Percentiles rank a stretch among this genome's conserved stretches.
Evolutionary conservation across 345 rosid genomes (phyloP).

Genomic region (Acer yangbiense): DNA sequence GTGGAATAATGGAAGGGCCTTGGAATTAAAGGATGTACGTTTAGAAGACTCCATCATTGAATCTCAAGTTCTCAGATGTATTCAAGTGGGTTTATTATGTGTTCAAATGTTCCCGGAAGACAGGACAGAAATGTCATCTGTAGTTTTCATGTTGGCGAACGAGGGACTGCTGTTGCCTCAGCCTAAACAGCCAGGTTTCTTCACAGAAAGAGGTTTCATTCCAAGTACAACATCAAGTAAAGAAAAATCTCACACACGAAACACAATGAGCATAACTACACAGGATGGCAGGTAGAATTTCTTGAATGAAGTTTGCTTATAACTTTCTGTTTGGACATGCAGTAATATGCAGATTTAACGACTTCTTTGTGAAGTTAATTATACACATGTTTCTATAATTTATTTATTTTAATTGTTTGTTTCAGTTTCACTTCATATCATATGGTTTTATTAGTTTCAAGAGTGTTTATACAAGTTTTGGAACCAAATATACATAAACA

Average conservation of each 20-base stretch:
- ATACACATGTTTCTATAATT: background rate
- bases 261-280: constrained; percentile 5
- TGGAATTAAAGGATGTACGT: constrained; percentile 17
- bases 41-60: constrained; percentile 5
- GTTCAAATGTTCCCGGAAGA: constrained; percentile 31
- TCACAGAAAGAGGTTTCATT: constrained; percentile 14
- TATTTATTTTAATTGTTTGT: background rate
- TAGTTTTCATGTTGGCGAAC: constrained; percentile 36
- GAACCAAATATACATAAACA: background rate
- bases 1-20: constrained; percentile 27
- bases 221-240: background rate
- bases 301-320: background rate
- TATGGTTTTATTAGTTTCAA: background rate
- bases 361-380: background rate
- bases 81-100: constrained; percentile 37
- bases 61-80: constrained; percentile 25
- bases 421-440: background rate
- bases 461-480: background rate
- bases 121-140: constrained; percentile 32
- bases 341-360: no score
- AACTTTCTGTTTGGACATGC: background rate
- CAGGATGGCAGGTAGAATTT: constrained; percentile 2
- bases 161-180: constrained; percentile 24
- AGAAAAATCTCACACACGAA: background rate
- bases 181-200: constrained; percentile 41